phyloP scores from a whole-genome alignment of 495 filamentous ascomycete species.

The Clohesyomyces aquaticus region DNA sequence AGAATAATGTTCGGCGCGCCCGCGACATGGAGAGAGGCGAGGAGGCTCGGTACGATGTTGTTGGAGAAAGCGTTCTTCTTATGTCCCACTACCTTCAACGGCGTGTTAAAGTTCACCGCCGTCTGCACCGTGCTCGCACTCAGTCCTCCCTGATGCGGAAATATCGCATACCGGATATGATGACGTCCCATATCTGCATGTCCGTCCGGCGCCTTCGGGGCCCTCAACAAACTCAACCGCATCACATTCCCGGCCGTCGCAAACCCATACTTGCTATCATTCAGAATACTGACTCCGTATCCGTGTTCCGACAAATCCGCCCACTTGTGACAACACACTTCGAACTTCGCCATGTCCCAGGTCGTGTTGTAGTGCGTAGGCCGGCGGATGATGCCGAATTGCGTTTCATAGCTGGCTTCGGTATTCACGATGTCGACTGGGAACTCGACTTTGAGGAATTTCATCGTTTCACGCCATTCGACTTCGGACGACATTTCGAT shows the following conservation, averaged over 20 bases:
- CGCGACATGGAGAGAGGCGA: slow-evolving; percentile 44
- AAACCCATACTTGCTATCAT: slow-evolving; percentile 97
- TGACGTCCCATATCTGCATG: slow-evolving; percentile 97
- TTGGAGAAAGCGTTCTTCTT: neutral
- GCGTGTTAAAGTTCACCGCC: slow-evolving; percentile 88
- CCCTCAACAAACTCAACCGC: slow-evolving; percentile 84
- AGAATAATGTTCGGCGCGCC: slow-evolving; percentile 64
- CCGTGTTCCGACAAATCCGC: slow-evolving; percentile 92
- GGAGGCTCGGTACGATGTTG: slow-evolving; percentile 36
- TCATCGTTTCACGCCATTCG: slow-evolving; percentile 93
- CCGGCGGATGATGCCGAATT: slow-evolving; percentile 83
- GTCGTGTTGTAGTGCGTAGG: slow-evolving; percentile 96
- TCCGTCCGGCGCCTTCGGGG: slow-evolving; percentile 94
- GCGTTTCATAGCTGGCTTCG: slow-evolving; percentile 93
- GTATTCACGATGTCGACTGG: slow-evolving; percentile 90
- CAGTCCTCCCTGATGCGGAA: slow-evolving; percentile 77
- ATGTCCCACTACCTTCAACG: slow-evolving; percentile 52
- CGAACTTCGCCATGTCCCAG: slow-evolving; percentile 99
- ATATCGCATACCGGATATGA: slow-evolving; percentile 84
- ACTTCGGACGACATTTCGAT: slow-evolving; percentile 82
- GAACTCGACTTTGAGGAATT: slow-evolving; percentile 98
- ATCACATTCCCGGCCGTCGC: slow-evolving; percentile 89
- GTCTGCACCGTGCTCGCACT: slow-evolving; percentile 75
- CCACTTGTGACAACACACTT: slow-evolving; percentile 97
- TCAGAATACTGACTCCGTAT: slow-evolving; percentile 92